These are phyloP conservation scores for Tricharina praecox DNA, from an alignment of 495 filamentous ascomycete genomes.

Conservation along the genomic window DNA sequence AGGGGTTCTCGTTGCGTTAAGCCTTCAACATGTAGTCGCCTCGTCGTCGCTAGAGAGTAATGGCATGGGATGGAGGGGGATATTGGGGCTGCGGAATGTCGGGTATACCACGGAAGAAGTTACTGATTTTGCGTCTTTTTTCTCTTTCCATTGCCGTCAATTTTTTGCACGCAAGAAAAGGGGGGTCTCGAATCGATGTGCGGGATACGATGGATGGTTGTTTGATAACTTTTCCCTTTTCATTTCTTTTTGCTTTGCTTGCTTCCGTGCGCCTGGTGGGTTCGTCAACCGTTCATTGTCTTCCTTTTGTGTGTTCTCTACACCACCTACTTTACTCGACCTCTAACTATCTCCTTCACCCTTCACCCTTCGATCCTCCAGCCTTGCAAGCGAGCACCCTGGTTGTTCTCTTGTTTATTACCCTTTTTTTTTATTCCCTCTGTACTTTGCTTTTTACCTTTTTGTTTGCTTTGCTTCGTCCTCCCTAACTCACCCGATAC, in stretches of 20 bases:
- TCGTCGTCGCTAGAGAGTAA: no score
- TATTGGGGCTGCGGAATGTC: neutral
- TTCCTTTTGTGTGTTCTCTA: neutral
- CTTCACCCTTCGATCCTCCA: no score
- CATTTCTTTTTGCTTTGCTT: no score
- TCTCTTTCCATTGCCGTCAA: slow-evolving; percentile 1
- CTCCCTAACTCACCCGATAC: neutral
- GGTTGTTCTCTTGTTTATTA: no score
- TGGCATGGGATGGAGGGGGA: neutral
- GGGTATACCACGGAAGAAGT: slow-evolving; percentile 1
- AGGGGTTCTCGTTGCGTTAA: slow-evolving; percentile 97
- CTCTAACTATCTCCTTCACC: no score
- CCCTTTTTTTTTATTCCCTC: no score
- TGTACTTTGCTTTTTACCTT: neutral
- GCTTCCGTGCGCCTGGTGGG: no score
- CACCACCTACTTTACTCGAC: neutral
- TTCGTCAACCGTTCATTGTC: neutral
- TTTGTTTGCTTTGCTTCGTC: slow-evolving; percentile 1
- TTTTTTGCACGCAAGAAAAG: no score
- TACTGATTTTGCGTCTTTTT: neutral
- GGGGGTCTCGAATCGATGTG: neutral
- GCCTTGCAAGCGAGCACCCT: slow-evolving; percentile 6
- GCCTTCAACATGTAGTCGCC: no score
- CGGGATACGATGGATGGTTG: slow-evolving; percentile 2
- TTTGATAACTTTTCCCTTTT: neutral